Base-by-base conservation (phyloP, 495 filamentous ascomycete species). In the Xylaria bambusicola region DNA sequence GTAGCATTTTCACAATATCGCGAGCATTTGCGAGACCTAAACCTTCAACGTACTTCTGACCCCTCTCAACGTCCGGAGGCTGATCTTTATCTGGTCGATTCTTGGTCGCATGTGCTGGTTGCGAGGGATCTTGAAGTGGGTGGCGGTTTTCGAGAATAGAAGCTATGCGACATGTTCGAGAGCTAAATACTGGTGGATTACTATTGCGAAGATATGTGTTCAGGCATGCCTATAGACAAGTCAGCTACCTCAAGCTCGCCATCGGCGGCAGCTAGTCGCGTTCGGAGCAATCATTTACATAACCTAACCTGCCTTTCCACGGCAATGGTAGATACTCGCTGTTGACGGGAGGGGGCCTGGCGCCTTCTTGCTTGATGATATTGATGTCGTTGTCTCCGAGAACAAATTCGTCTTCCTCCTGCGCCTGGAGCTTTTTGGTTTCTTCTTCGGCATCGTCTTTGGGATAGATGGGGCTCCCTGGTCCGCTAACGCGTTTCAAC, bases 271-370 rank as follows among this genome's bases (percentile, higher is more conserved):
- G 50, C 53, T 62, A 46, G 26, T 33, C 17, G 54, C 62, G 42
- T 8, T 17, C 42, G 7, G 20, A 35, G 26, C 62, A 44, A 50
- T 47, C 36, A 77, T 86, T 78, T 69, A 94, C 93, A 81, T 94
- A 97, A 45, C 93, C 93, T 58, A 97, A 72, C 36, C 93, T 81
- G 1, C 93, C 94, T 77, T 92, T 94, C 93, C 93, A 97, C 0
- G 91, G 93, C 15, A 97, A 73, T 2, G 93, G 94, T 15, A 97
- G 79, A 67, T 91, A 92, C 63, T 83, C 84, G 67, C 91, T 96
- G 67, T 97, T 88, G 23, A 96, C 87, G 3, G 92, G 85, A 23
- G 91, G 91, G 9, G 88, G 77, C 29, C 92, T 75, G 0, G 71
- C 68, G 0, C 75, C 76, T 18, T 80, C 73, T 7, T 76, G 76